Conservation (phyloP, 2,329 filamentous ascomycete genomes). For the Aschersonia sp. region DNA sequence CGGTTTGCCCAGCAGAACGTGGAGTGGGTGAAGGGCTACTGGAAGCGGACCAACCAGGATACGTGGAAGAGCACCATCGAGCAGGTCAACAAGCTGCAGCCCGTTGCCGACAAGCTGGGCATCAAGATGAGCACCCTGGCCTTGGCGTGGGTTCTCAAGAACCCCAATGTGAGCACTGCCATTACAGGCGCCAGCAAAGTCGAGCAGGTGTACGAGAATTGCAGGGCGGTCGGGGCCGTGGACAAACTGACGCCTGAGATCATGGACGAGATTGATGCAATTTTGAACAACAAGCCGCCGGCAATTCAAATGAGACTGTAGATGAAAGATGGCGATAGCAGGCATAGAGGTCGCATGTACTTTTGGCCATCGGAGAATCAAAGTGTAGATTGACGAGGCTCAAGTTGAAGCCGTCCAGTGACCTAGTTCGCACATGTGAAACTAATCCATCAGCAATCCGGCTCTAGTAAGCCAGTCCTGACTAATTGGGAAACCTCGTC, state of each 20-base stretch:
- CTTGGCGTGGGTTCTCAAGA: slow-evolving; percentile 48
- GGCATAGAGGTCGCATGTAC: neutral
- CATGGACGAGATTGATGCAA: slow-evolving; percentile 42
- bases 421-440: too few species aligned
- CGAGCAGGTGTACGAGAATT: slow-evolving; percentile 46
- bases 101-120: slow-evolving; percentile 49
- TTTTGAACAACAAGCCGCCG: slow-evolving; percentile 43
- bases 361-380: too few species aligned
- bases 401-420: too few species aligned
- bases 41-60: slow-evolving; percentile 34
- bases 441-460: too few species aligned
- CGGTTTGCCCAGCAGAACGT: slow-evolving; percentile 40
- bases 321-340: neutral
- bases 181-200: slow-evolving; percentile 44
- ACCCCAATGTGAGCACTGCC: slow-evolving; percentile 44
- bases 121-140: slow-evolving; percentile 41
- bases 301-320: slow-evolving; percentile 20
- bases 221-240: slow-evolving; percentile 34
- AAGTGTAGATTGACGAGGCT: too few species aligned
- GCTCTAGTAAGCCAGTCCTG: too few species aligned
- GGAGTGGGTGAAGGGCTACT: slow-evolving; percentile 38
- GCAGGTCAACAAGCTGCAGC: slow-evolving; percentile 42
- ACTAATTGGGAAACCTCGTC: too few species aligned
- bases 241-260: slow-evolving; percentile 45
- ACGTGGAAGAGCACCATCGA: slow-evolving; percentile 40